These are phyloP conservation scores for Teratosphaeria viscida DNA, from an alignment of 2,329 filamentous ascomycete genomes.

Conservation along the genomic window DNA sequence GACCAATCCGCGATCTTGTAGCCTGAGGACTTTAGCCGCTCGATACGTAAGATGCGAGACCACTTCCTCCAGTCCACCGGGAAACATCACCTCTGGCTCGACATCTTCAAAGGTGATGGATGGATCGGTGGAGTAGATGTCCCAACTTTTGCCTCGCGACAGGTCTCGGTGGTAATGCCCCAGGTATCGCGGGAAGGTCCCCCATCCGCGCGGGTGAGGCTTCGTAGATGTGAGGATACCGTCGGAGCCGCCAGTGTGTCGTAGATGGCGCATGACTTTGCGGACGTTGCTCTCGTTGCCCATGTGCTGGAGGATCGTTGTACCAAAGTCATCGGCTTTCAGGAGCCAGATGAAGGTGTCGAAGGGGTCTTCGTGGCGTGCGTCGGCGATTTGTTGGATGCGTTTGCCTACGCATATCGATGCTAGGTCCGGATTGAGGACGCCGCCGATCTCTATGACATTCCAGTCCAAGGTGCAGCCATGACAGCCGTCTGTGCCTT, in stretches of 20 bases:
- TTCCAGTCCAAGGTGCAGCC: constrained; percentile 19
- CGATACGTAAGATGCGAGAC: constrained; percentile 19
- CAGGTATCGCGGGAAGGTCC: constrained; percentile 19
- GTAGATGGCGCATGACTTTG: constrained; percentile 16
- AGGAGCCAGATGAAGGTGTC: constrained; percentile 18
- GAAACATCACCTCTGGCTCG: constrained; percentile 15
- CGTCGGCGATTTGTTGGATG: constrained; percentile 15
- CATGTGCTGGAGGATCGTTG: constrained; percentile 18
- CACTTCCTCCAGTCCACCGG: constrained; percentile 18
- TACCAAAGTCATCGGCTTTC: constrained; percentile 17
- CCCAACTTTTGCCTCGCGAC: constrained; percentile 9
- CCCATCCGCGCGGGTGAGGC: constrained; percentile 21
- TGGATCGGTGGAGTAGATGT: constrained; percentile 12
- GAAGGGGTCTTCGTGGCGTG: constrained; percentile 14
- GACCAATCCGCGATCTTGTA: constrained; percentile 15
- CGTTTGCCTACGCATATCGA: constrained; percentile 17
- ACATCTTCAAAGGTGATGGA: constrained; percentile 11
- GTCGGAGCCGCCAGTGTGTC: constrained; percentile 19
- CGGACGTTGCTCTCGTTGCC: constrained; percentile 20
- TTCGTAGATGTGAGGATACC: constrained; percentile 20
- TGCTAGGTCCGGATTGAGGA: constrained; percentile 11
- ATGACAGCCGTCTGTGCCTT: constrained; percentile 19
- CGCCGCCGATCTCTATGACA: constrained; percentile 19
- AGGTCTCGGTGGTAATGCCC: constrained; percentile 20
- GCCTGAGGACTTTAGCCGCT: constrained; percentile 12